Base-by-base conservation (phyloP, 306 rosid species). In the Crotalaria pallida region DNA sequence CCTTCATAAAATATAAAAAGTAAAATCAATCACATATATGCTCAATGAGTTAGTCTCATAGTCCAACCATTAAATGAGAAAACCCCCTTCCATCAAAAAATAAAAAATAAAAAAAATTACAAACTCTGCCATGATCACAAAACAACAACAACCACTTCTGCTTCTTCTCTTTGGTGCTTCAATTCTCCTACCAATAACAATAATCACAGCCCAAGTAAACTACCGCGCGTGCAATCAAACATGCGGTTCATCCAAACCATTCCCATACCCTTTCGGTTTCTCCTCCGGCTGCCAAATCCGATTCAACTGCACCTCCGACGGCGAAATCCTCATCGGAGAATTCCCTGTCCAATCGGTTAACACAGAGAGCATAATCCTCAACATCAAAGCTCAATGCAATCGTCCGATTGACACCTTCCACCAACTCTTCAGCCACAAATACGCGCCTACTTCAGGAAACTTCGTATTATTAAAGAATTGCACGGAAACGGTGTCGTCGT, bases 401-500 rank as follows among this genome's bases (percentile, higher is more conserved):
- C 99, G 97, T 6, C 27, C 85, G 0, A 29, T 88, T 3, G 34
- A 62, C 1, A 77, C 23, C 2, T 67, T 86, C 36, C 65, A 1
- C 67, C 79, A 69, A 8, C 87, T 94, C 57, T 91, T 85, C 85
- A 69, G 85, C 71, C 62, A 44, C 16, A 72, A 77, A 56, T 82
- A 80, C 86, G 92, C 99, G 0, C 97, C 99, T 13, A 91, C 92
- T 2, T 72, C 80, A 0, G 72, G 66, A 5, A 94, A 94, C 88
- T 95, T 92, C 0, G 67, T 94, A 29, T 87, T 94, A 4, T 24
- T 94, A 1, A 82, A 61, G 3, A 91, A 86, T 40, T 94, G 99
- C 51, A 57, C 69, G 1, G 47, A 16, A 0, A 19, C 26, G 55
- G 36, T 24, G 3, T 43, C 79, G 2, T 61, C 83, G 0, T 94